These are phyloP conservation scores for Sclerotinia subarctica DNA, from an alignment of 2,329 filamentous ascomycete genomes.

Conservation along the genomic window DNA sequence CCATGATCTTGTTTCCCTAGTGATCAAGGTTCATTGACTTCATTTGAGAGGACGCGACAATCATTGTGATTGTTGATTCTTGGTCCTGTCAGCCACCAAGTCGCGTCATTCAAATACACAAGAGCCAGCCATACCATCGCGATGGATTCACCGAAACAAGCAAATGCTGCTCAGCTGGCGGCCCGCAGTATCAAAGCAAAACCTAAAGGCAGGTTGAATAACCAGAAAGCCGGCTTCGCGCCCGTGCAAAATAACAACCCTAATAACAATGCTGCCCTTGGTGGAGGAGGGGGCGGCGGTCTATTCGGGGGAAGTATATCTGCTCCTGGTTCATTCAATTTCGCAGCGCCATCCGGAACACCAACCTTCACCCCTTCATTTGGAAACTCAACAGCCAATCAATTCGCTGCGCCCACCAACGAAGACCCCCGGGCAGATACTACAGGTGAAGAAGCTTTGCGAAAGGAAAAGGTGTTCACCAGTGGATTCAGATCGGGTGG, in stretches of 20 bases:
- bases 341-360: conserved; percentile 28
- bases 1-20: neutral
- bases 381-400: conserved; percentile 21
- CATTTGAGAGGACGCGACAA: conserved; percentile 11
- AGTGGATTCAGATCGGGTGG: conserved; percentile 8
- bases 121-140: conserved; percentile 6
- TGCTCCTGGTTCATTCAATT: conserved; percentile 33
- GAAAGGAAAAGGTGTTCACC: conserved; percentile 10
- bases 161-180: conserved; percentile 39
- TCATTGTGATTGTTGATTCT: conserved; percentile 7
- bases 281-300: conserved; percentile 25
- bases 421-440: conserved; percentile 25
- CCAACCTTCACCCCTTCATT: conserved; percentile 21
- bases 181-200: conserved; percentile 34
- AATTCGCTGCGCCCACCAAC: conserved; percentile 8
- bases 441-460: conserved; percentile 20
- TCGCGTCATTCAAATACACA: conserved; percentile 3
- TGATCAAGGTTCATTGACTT: neutral
- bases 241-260: conserved; percentile 14
- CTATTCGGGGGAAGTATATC: conserved; percentile 36
- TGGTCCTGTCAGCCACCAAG: conserved; percentile 5
- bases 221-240: conserved; percentile 11
- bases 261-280: neutral
- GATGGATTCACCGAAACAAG: conserved; percentile 33
- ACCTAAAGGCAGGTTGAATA: conserved; percentile 22